Evolutionary conservation across 495 filamentous ascomycete genomes (phyloP).

Genomic region (Sphaerosporella brunnea): DNA sequence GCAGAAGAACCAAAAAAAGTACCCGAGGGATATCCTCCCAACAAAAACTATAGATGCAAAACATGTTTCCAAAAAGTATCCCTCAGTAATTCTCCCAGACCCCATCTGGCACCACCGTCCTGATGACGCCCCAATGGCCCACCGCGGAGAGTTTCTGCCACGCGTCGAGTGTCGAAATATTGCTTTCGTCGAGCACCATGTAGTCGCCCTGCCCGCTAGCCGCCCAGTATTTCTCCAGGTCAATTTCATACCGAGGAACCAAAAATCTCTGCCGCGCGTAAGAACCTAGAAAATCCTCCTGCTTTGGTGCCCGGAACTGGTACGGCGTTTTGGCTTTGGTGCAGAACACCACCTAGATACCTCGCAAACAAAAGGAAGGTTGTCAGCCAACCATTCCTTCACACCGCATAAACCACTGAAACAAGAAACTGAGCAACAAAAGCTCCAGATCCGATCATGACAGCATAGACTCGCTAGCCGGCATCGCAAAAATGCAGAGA

Average conservation of each 20-base stretch:
- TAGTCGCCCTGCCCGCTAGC: slow-evolving; percentile 25
- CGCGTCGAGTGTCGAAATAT: slow-evolving; percentile 42
- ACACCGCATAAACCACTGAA: background rate
- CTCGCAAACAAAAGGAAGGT: background rate
- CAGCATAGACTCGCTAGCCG: background rate
- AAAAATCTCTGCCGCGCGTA: slow-evolving; percentile 49
- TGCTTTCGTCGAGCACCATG: slow-evolving; percentile 36
- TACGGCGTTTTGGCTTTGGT: slow-evolving; percentile 35
- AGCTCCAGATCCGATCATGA: background rate
- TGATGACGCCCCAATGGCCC: slow-evolving; percentile 83
- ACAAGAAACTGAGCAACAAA: background rate
- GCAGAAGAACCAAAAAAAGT: background rate
- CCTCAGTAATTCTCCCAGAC: slow-evolving; percentile 79
- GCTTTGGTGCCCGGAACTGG: slow-evolving; percentile 47
- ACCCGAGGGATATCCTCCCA: background rate
- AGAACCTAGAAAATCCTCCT: slow-evolving; percentile 54
- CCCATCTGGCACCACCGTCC: slow-evolving; percentile 53
- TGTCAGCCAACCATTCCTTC: background rate
- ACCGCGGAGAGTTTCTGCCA: slow-evolving; percentile 58
- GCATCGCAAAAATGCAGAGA: slow-evolving; percentile 33
- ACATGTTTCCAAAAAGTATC: too few relatives aligned
- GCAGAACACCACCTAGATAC: slow-evolving; percentile 50
- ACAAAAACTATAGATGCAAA: too few relatives aligned
- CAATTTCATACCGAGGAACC: slow-evolving; percentile 55
- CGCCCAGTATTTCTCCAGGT: slow-evolving; percentile 31